These are phyloP conservation scores for Fusarium austroafricanum DNA, from an alignment of 2,329 filamentous ascomycete species.

Conservation along the genomic window DNA sequence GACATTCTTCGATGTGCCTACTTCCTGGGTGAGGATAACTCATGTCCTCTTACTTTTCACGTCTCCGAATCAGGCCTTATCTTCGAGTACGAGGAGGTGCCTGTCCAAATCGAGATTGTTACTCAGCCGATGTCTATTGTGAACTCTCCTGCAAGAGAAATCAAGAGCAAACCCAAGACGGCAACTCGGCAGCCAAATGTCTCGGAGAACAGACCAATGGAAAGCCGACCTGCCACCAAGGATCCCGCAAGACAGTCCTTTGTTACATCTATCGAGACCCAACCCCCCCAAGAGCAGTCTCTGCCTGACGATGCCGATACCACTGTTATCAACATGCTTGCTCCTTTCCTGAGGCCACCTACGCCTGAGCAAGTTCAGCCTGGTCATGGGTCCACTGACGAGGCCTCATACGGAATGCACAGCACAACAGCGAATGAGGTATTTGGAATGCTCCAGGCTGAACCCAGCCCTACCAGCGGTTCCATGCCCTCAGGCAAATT, in stretches of 20 bases:
- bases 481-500: constrained; percentile 50
- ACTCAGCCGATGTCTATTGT: constrained; percentile 32
- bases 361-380: constrained; percentile 53
- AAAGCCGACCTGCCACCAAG: constrained; percentile 7
- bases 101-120: not conserved
- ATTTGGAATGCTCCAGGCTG: constrained; percentile 56
- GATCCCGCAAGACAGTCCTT: constrained; percentile 12
- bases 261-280: constrained; percentile 12
- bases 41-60: constrained; percentile 53
- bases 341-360: constrained; percentile 61
- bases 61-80: constrained; percentile 47
- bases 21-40: constrained; percentile 57
- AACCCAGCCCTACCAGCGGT: constrained; percentile 46
- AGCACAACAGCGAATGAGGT: constrained; percentile 63
- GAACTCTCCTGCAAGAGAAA: constrained; percentile 21
- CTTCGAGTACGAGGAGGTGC: constrained; percentile 50
- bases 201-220: constrained; percentile 21
- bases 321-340: constrained; percentile 61
- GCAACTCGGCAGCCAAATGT: constrained; percentile 19
- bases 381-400: constrained; percentile 49
- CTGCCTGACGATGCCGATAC: constrained; percentile 50
- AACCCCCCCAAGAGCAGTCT: constrained; percentile 19
- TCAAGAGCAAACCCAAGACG: constrained; percentile 17
- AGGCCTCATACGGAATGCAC: constrained; percentile 67
- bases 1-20: constrained; percentile 63